Conservation (phyloP, 164 flowering plant genomes). For the Nelumbo lutea region DNA sequence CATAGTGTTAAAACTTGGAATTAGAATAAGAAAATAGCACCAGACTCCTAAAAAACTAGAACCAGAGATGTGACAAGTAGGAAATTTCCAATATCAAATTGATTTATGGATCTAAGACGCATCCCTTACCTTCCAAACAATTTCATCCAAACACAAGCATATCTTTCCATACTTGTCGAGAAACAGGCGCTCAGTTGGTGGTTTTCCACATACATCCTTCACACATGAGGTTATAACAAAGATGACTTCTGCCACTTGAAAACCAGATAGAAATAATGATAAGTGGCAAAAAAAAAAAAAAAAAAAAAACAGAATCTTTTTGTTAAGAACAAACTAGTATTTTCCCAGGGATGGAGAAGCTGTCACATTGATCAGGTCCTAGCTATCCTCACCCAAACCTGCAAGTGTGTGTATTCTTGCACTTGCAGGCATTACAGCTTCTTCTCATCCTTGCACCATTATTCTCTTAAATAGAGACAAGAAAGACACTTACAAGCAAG, state of each 20-base stretch:
- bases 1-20: too few relatives aligned
- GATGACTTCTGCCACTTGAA: constrained; percentile 82
- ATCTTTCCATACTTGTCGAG: constrained; percentile 89
- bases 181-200: constrained; percentile 90
- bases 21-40: too few relatives aligned
- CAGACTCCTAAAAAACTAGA: too few relatives aligned
- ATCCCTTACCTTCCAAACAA: constrained; percentile 76
- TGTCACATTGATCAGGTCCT: neutral
- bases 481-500: constrained; percentile 75
- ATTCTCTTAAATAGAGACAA: too few relatives aligned
- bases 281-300: constrained; percentile 7
- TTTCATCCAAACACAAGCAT: constrained; percentile 87
- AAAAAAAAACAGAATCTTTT: neutral
- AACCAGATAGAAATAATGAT: constrained; percentile 3
- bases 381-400: neutral
- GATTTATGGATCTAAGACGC: too few relatives aligned
- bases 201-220: constrained; percentile 96
- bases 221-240: constrained; percentile 83
- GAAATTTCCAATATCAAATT: too few relatives aligned
- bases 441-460: too few relatives aligned
- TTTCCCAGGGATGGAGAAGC: neutral
- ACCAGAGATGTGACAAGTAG: too few relatives aligned
- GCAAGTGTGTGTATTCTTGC: neutral
- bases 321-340: neutral
- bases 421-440: neutral